phyloP scores from a whole-genome alignment of 192 early-diverging fungal genomes.

The Allomyces javanicus region DNA sequence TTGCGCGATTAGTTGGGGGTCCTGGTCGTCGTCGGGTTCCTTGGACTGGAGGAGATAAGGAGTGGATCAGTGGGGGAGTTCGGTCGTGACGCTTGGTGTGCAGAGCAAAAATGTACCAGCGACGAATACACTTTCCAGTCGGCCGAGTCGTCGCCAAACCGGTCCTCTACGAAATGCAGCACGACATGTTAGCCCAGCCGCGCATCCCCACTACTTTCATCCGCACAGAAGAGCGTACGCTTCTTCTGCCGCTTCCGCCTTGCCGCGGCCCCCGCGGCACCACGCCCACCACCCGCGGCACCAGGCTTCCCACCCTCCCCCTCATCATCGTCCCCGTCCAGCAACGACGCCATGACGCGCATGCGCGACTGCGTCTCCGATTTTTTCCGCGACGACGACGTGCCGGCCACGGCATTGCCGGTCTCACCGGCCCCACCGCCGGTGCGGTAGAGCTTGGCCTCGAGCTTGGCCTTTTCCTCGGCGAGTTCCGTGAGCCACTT shows the following conservation, averaged over 20 bases:
- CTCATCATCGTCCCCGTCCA: not conserved
- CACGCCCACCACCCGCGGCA: not conserved
- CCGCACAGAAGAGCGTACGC: slow-evolving; percentile 7
- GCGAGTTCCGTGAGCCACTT: not conserved
- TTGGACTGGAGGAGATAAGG: slow-evolving; percentile 21
- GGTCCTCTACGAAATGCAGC: slow-evolving; percentile 47
- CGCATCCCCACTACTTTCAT: not conserved
- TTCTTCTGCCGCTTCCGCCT: too few species aligned
- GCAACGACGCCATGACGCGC: not conserved
- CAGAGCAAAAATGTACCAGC: slow-evolving; percentile 35
- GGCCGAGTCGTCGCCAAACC: slow-evolving; percentile 79
- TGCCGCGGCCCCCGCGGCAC: too few species aligned
- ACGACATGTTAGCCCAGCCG: not conserved
- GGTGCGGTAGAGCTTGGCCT: not conserved
- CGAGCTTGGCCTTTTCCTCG: not conserved
- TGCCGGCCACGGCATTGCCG: too few species aligned
- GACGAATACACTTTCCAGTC: slow-evolving; percentile 86
- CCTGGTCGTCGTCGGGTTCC: slow-evolving; percentile 65
- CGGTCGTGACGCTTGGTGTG: not conserved
- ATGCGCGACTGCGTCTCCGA: not conserved
- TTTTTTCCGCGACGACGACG: not conserved
- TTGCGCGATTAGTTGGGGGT: slow-evolving; percentile 47
- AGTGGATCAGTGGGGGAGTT: not conserved
- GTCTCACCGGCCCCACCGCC: too few species aligned
- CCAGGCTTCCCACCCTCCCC: not conserved